A percentile compares a stretch with the other conserved stretches of the same genome.
Conservation (phyloP, 805 yeast species). For the Henningerozyma blattae region DNA sequence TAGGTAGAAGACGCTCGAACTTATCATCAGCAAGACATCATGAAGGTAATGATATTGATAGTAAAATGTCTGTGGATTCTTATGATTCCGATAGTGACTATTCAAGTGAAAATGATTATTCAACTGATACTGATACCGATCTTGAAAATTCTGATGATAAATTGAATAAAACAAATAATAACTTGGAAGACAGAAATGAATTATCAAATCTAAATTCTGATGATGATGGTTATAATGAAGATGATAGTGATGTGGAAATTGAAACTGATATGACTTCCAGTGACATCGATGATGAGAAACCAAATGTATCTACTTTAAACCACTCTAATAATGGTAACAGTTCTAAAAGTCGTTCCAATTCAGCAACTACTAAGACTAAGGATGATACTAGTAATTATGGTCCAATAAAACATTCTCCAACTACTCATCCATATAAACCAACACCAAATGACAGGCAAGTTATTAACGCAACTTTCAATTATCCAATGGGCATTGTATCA, state of each 20-base stretch:
- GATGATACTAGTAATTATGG: no score
- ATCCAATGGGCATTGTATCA: conserved; percentile 55
- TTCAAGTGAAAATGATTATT: neutral
- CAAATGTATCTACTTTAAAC: conserved; percentile 7
- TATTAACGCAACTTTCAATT: conserved; percentile 38
- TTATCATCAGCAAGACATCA: neutral
- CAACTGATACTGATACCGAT: conserved; percentile 20
- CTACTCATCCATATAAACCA: conserved; percentile 31
- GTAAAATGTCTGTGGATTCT: neutral
- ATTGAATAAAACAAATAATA: no score
- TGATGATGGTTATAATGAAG: conserved; percentile 12
- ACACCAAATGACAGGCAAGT: conserved; percentile 42
- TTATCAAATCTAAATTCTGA: no score
- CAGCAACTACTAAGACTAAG: no score
- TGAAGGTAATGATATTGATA: neutral
- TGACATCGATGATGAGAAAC: conserved; percentile 23
- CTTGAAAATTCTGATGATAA: conserved; percentile 18
- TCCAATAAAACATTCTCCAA: conserved; percentile 39
- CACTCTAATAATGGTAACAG: neutral
- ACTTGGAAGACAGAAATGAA: no score
- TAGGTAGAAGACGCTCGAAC: conserved; percentile 11
- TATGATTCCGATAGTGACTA: neutral
- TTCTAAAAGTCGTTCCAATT: neutral
- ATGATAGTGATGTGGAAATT: conserved; percentile 12
- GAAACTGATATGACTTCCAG: conserved; percentile 19